Percentiles rank a stretch among this genome's conserved stretches.
These are phyloP conservation scores for Nannochloris sp. DNA, from an alignment of 139 green algal genomes.

Conservation along the genomic window DNA sequence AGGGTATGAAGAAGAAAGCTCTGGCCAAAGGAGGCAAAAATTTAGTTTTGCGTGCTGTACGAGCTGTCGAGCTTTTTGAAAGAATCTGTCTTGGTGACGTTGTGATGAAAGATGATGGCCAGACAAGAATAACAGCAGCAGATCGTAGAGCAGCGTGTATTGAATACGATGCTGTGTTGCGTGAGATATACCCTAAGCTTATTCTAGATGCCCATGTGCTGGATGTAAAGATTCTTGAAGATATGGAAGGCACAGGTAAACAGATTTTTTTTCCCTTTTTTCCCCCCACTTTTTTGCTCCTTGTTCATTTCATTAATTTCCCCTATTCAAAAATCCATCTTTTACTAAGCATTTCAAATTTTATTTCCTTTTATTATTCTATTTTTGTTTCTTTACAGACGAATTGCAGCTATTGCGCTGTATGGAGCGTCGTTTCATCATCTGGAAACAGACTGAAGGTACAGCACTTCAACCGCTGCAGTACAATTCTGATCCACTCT, in stretches of 20 bases:
- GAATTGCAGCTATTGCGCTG: constrained; percentile 13
- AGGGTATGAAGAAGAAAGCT: neutral
- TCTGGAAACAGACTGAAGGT: constrained; percentile 2
- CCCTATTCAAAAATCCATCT: neutral
- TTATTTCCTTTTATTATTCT: neutral
- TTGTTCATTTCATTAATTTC: neutral
- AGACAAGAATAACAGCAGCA: neutral
- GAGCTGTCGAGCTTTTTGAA: neutral
- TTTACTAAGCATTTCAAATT: neutral
- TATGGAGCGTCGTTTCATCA: constrained; percentile 24
- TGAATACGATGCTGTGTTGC: neutral
- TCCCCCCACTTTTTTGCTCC: neutral
- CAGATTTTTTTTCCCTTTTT: neutral
- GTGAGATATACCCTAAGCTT: neutral
- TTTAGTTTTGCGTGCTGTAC: neutral
- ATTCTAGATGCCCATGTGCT: constrained; percentile 12
- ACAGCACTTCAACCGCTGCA: no score
- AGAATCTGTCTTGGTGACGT: neutral
- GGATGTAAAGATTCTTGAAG: neutral
- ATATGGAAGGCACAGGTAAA: constrained; percentile 2
- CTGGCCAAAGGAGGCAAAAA: neutral
- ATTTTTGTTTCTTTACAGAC: neutral
- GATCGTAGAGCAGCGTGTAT: neutral
- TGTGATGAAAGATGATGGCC: neutral
- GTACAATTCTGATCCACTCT: no score